Base-by-base conservation (phyloP, 371 early-diverging fungal species). In the Parasitella parasitica region DNA sequence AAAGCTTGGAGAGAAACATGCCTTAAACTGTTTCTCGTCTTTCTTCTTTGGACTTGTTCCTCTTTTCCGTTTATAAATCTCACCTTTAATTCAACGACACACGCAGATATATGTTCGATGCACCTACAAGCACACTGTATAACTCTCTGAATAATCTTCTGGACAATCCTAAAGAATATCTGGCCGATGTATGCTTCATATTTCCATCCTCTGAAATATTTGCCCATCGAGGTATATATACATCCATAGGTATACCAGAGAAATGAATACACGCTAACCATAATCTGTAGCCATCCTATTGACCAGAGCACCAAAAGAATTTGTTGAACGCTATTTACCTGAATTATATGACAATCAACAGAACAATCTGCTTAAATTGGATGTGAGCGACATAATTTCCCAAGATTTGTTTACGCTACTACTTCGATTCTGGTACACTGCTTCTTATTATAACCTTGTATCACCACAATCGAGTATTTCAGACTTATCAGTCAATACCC, bases 381-480 rank as follows among this genome's bases (percentile, higher is more conserved):
- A 73, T 52, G 61, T 71, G 30, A 59, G 62, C 18, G 28, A 69
- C 15, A 48, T 61, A 18, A 51, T 78, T 28, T 62, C 64, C 22
- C 55, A 62, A n/a, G 35, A 54, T 4, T 38, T 63, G 15, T 63
- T 75, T 41, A 49, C 28, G 6, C 41, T 63, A 27, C 51, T 78
- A 37, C 57, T 80, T 41, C 72, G 75, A 20, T 80, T 72, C 49
- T 80, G 77, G 77, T 80, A 80, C 32, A 80, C 80, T 16, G 75
- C 73, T 15, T 67, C 64, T 3, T 77, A 61, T 60, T 27, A 30
- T 36, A 16, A 30, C 9, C 30, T 38, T 49, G 59, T 49, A 60
- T 66, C 57, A 55, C 66, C 37, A 36, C 63, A 61, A 18, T 61
- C 57, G 26, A 61, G 55, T 34, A 7, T 55, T 3, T 52, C 43